These are phyloP conservation scores for Fennellomyces sp. DNA, from an alignment of 371 early-diverging fungal genomes.

Conservation along the genomic window DNA sequence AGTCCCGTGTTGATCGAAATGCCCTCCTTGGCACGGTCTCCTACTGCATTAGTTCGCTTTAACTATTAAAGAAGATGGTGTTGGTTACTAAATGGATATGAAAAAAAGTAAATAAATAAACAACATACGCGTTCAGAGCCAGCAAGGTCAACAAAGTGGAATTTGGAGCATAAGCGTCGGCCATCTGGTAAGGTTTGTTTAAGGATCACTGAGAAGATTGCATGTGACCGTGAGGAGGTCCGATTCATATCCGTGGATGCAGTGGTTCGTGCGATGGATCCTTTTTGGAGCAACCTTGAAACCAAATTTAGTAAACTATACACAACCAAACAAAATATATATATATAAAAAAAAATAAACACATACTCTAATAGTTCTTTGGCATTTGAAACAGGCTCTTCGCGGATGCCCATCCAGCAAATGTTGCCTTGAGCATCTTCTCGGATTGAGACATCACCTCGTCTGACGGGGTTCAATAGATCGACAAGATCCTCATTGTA, in stretches of 20 bases:
- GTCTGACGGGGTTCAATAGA: conserved; percentile 61
- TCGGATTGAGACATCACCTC: conserved; percentile 60
- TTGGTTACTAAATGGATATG: neutral
- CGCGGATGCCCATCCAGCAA: conserved; percentile 86
- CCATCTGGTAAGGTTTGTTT: conserved; percentile 43
- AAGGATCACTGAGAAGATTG: conserved; percentile 91
- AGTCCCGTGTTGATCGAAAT: conserved; percentile 98
- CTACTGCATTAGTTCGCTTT: conserved; percentile 92
- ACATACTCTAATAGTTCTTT: conserved; percentile 73
- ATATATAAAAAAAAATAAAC: neutral
- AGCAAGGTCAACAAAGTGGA: conserved; percentile 97
- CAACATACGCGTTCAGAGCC: conserved; percentile 81
- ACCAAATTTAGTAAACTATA: neutral
- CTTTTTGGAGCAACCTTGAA: conserved; percentile 63
- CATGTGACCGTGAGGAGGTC: conserved; percentile 95
- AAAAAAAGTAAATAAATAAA: too few relatives aligned
- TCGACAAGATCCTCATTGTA: conserved; percentile 98
- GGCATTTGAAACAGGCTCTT: conserved; percentile 73
- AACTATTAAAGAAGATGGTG: conserved; percentile 44
- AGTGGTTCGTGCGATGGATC: conserved; percentile 88
- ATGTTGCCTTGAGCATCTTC: conserved; percentile 93
- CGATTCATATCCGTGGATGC: conserved; percentile 97
- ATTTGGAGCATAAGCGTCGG: conserved; percentile 67
- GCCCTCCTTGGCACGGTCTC: conserved; percentile 94
- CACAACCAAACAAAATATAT: neutral